Conservation (phyloP, 1,139 yeast species). For the Hemisphaericaspora subhashii region DNA sequence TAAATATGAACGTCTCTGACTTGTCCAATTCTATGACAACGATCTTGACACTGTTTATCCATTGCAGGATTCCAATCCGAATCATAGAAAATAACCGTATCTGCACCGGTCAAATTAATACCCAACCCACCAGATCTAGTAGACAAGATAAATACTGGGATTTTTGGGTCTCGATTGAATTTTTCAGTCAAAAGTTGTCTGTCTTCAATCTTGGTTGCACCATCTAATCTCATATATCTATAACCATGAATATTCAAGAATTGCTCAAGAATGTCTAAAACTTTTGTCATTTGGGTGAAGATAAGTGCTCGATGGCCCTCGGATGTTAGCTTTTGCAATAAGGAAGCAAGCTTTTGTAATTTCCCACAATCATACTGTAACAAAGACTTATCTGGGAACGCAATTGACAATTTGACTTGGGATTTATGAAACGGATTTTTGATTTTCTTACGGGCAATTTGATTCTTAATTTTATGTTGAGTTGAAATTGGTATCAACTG, state of each 20-base stretch:
- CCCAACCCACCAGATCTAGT: conserved; percentile 99
- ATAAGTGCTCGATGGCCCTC: conserved; percentile 92
- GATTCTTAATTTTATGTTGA: conserved; percentile 31
- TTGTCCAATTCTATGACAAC: conserved; percentile 99
- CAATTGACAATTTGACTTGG: conserved; percentile 86
- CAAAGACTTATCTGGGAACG: conserved; percentile 92
- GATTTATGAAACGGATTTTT: conserved; percentile 73
- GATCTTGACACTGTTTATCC: conserved; percentile 99
- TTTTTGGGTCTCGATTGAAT: conserved; percentile 81
- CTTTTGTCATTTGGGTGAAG: conserved; percentile 98
- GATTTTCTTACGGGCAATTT: conserved; percentile 41
- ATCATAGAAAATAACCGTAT: conserved; percentile 97
- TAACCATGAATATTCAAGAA: conserved; percentile 94
- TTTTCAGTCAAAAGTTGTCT: conserved; percentile 92
- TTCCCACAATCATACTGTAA: conserved; percentile 97
- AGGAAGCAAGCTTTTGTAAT: conserved; percentile 74
- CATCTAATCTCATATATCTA: conserved; percentile 92
- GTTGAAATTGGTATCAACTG: conserved; percentile 46
- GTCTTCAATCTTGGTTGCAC: conserved; percentile 96
- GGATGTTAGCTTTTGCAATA: conserved; percentile 75
- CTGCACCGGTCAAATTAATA: conserved; percentile 96
- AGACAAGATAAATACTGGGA: conserved; percentile 89
- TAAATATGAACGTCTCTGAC: conserved; percentile 97
- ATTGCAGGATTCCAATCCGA: conserved; percentile 99
- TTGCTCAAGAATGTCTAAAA: conserved; percentile 88